These are phyloP conservation scores for Auricularia heimuer DNA, from an alignment of 768 basidiomycete genomes.

Conservation along the genomic window DNA sequence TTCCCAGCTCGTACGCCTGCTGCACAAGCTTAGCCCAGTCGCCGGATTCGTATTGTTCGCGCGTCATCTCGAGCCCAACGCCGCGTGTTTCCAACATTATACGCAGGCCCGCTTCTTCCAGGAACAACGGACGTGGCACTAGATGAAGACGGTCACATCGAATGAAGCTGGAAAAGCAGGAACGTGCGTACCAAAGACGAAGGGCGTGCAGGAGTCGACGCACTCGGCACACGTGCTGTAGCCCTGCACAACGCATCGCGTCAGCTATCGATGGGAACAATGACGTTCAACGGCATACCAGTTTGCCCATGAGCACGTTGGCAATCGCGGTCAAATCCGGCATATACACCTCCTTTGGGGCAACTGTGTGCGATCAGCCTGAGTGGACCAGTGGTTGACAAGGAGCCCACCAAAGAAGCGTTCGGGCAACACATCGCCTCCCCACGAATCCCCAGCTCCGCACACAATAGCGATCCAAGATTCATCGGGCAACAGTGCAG, in stretches of 20 bases:
- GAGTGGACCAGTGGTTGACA: background rate
- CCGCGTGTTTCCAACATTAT: conserved; percentile 54
- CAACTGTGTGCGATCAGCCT: conserved; percentile 26
- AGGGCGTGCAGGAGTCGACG: conserved; percentile 65
- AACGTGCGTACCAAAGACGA: conserved; percentile 52
- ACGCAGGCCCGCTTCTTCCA: conserved; percentile 70
- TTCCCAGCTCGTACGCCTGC: background rate
- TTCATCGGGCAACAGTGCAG: conserved; percentile 48
- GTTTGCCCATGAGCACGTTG: conserved; percentile 69
- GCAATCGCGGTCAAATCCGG: conserved; percentile 66
- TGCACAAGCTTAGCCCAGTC: background rate
- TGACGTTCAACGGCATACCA: conserved; percentile 34
- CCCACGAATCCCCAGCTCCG: conserved; percentile 32
- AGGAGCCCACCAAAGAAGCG: conserved; percentile 38
- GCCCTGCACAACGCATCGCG: conserved; percentile 34
- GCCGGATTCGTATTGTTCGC: conserved; percentile 58
- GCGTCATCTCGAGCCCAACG: conserved; percentile 57
- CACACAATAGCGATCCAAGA: conserved; percentile 77
- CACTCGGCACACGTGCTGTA: conserved; percentile 79
- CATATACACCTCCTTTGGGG: conserved; percentile 72
- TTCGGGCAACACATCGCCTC: conserved; percentile 41
- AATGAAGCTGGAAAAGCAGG: background rate
- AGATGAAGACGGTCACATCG: background rate
- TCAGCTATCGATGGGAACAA: background rate
- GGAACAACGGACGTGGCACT: conserved; percentile 72